Percentiles rank a stretch among this genome's conserved stretches.
Conservation (phyloP, 2,329 filamentous ascomycete genomes). For the Cryphonectria radicalis region DNA sequence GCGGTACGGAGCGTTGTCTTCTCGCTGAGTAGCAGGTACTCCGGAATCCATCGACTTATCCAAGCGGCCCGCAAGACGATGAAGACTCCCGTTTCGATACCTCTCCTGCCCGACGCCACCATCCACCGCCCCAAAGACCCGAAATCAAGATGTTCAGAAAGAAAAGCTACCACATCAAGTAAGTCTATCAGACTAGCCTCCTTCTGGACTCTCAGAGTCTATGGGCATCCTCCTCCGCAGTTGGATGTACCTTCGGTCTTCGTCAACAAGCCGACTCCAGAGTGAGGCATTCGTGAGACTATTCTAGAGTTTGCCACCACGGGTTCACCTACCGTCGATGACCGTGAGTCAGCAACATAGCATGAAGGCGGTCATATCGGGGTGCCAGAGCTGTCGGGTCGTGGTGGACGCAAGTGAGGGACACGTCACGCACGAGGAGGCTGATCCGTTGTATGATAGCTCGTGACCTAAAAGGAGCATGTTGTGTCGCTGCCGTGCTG, state of each 20-base stretch:
- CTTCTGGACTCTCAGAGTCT: background rate
- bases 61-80: background rate
- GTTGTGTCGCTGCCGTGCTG: background rate
- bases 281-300: background rate
- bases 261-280: background rate
- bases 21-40: slow-evolving; percentile 11
- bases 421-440: background rate
- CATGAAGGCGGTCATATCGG: background rate
- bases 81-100: background rate
- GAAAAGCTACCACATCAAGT: background rate
- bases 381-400: background rate
- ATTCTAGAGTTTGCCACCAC: background rate
- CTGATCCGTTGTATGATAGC: background rate
- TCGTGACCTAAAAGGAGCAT: background rate
- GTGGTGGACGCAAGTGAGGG: background rate
- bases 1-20: slow-evolving; percentile 19
- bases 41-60: background rate
- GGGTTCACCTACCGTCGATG: background rate
- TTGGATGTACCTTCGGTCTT: background rate
- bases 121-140: background rate
- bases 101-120: background rate
- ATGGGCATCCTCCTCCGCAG: background rate
- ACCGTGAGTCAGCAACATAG: background rate
- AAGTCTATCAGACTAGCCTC: background rate
- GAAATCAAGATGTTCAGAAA: background rate